Percentiles rank a stretch among this genome's conserved stretches.
These are phyloP conservation scores for Agroathelia rolfsii DNA, from an alignment of 1,284 basidiomycete species.

Conservation along the genomic window DNA sequence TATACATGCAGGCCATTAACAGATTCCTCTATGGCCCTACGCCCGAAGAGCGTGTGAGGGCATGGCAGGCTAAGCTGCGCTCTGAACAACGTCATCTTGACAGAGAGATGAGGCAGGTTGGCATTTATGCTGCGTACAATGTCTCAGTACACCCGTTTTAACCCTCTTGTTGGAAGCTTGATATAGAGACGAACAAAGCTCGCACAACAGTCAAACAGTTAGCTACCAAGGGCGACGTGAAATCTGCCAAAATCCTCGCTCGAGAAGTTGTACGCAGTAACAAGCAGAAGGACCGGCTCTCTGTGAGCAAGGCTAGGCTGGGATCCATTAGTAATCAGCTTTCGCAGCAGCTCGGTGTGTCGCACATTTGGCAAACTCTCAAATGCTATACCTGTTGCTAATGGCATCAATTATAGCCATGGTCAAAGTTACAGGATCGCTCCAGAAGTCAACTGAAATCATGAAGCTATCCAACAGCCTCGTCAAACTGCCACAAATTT, in stretches of 20 bases:
- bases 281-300: constrained; percentile 90
- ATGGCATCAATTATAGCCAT: constrained; percentile 56
- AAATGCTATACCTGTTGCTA: background rate
- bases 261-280: constrained; percentile 90
- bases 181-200: constrained; percentile 75
- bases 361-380: constrained; percentile 5
- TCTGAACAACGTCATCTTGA: constrained; percentile 76
- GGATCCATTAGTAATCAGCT: constrained; percentile 90
- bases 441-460: constrained; percentile 97
- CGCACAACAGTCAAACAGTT: constrained; percentile 81
- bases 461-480: constrained; percentile 96
- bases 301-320: constrained; percentile 87
- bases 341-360: constrained; percentile 85
- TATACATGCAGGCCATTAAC: constrained; percentile 88
- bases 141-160: constrained; percentile 9
- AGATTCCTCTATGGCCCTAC: constrained; percentile 92
- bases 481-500: constrained; percentile 88
- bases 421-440: constrained; percentile 91
- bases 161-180: constrained; percentile 45
- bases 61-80: constrained; percentile 83
- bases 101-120: constrained; percentile 89
- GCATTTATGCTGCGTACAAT: constrained; percentile 17
- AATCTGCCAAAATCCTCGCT: constrained; percentile 87
- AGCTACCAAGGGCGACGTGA: constrained; percentile 85
- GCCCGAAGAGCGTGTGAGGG: constrained; percentile 81